These are phyloP conservation scores for Lentinula raphanica DNA, from an alignment of 768 basidiomycete species.

Conservation along the genomic window DNA sequence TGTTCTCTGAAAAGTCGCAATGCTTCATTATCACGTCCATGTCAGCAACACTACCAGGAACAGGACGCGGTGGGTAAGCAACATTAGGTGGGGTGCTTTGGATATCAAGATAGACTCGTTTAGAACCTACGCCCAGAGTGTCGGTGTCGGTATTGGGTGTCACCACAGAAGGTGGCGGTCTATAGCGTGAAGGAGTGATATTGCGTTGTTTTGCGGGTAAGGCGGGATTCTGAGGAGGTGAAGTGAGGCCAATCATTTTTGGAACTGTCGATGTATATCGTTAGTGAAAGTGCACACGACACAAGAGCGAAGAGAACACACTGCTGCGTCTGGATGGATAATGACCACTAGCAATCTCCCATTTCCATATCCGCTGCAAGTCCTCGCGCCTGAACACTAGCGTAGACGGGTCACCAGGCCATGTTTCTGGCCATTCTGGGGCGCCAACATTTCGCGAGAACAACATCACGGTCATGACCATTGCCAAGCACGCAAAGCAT, in stretches of 20 bases:
- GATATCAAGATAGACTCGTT: slow-evolving; percentile 70
- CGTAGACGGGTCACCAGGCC: slow-evolving; percentile 32
- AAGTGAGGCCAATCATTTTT: slow-evolving; percentile 49
- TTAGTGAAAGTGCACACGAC: not conserved
- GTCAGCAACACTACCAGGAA: slow-evolving; percentile 78
- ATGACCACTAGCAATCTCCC: slow-evolving; percentile 67
- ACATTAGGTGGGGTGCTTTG: slow-evolving; percentile 52
- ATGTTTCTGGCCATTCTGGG: slow-evolving; percentile 28
- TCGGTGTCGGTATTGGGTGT: slow-evolving; percentile 37
- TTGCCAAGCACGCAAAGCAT: slow-evolving; percentile 27
- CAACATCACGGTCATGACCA: slow-evolving; percentile 26
- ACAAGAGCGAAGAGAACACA: slow-evolving; percentile 23
- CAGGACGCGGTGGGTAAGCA: slow-evolving; percentile 81
- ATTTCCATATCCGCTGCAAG: slow-evolving; percentile 60
- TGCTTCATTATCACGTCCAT: slow-evolving; percentile 82
- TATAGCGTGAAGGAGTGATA: slow-evolving; percentile 45
- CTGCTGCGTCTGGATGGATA: slow-evolving; percentile 54
- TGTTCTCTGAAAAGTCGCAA: slow-evolving; percentile 74
- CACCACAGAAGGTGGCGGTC: slow-evolving; percentile 35
- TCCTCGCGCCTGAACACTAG: slow-evolving; percentile 50
- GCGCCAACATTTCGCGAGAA: slow-evolving; percentile 27
- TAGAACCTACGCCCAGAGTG: slow-evolving; percentile 65
- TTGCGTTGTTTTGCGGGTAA: slow-evolving; percentile 45
- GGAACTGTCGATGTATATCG: slow-evolving; percentile 42
- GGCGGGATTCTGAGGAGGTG: slow-evolving; percentile 61